These are phyloP conservation scores for Dictyostelium purpureum DNA, from an alignment of 78 protist species.

Conservation along the genomic window DNA sequence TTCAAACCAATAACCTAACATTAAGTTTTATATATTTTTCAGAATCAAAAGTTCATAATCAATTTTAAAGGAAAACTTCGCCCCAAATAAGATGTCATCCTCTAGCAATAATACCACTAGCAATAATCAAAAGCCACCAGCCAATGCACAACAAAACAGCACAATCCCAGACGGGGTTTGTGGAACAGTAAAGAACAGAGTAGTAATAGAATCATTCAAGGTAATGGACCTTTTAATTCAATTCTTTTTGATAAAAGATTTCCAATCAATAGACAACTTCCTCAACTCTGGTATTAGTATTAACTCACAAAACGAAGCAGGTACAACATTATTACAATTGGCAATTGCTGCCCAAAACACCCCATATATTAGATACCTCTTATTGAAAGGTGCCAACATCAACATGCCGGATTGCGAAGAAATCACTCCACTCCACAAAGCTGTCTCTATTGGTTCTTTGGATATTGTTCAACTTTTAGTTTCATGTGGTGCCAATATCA, in stretches of 20 bases:
- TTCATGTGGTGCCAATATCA: conserved; percentile 11
- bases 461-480: not conserved
- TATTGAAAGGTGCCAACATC: conserved; percentile 50
- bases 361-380: conserved; percentile 1
- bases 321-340: conserved; percentile 28
- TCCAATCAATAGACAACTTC: conserved; percentile 20
- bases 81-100: not conserved
- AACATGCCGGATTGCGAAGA: conserved; percentile 1
- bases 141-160: not conserved
- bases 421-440: conserved; percentile 48
- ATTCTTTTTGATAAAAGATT: conserved; percentile 2
- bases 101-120: not conserved
- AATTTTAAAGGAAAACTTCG: too few relatives aligned
- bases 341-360: not conserved
- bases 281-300: conserved; percentile 15
- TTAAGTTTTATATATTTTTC: too few relatives aligned
- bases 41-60: too few relatives aligned
- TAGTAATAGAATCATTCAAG: conserved; percentile 23
- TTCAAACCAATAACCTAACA: conserved; percentile 16
- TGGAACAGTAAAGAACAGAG: not conserved
- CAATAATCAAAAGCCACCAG: not conserved
- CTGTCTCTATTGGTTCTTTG: not conserved
- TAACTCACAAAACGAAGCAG: conserved; percentile 36
- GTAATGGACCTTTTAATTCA: conserved; percentile 42
- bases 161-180: not conserved